Conservation (phyloP, 441 rosid species). For the Gossypium lobatum region DNA sequence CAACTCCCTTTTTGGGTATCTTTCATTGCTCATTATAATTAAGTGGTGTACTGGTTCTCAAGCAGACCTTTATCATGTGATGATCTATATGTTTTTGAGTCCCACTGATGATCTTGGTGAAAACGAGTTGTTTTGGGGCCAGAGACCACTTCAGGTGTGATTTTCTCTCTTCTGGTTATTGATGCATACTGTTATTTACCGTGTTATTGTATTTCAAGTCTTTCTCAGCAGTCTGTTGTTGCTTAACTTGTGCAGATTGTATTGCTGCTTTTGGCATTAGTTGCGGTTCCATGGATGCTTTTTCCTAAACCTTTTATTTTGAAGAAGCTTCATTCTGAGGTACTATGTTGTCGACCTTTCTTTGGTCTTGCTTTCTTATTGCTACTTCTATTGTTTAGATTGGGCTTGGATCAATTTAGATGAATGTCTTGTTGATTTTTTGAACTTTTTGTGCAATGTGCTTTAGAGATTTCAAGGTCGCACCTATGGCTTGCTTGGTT, state of each 20-base stretch:
- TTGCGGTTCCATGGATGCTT: constrained; percentile 99
- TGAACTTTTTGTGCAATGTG: constrained; percentile 10
- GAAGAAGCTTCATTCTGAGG: constrained; percentile 85
- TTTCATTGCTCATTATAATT: constrained; percentile 77
- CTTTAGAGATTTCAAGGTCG: constrained; percentile 95
- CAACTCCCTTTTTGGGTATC: constrained; percentile 90
- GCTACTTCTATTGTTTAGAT: background rate
- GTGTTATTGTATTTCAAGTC: constrained; percentile 14
- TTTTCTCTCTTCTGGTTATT: constrained; percentile 14
- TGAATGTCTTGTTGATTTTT: background rate
- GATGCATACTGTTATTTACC: constrained; percentile 10
- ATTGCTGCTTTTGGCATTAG: constrained; percentile 66
- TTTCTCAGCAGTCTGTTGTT: constrained; percentile 17
- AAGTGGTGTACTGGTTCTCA: constrained; percentile 99
- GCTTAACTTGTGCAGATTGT: constrained; percentile 57
- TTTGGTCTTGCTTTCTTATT: background rate
- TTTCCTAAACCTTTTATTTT: constrained; percentile 94
- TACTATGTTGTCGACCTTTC: constrained; percentile 25
- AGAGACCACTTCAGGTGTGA: constrained; percentile 80
- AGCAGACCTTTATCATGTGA: constrained; percentile 97
- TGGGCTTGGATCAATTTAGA: background rate
- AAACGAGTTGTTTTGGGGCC: constrained; percentile 90
- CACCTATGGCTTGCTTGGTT: constrained; percentile 72
- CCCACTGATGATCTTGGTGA: constrained; percentile 90
- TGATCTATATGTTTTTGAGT: constrained; percentile 97